phyloP scores from a whole-genome alignment of 768 basidiomycete genomes.

The Trichaptum fuscoviolaceum region DNA sequence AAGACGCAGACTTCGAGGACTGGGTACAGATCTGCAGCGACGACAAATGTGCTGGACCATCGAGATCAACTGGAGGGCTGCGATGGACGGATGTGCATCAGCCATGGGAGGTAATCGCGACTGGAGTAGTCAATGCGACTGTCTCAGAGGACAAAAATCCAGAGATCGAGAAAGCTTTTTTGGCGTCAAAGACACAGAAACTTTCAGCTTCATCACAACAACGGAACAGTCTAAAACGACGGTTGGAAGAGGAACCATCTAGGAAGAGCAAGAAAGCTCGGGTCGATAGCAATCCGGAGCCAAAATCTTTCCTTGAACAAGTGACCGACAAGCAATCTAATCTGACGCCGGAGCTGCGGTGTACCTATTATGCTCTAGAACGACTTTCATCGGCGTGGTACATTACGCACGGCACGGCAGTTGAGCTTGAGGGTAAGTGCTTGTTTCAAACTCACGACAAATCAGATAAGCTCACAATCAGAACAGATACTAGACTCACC shows the following conservation, averaged over 20 bases:
- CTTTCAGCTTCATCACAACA: background rate
- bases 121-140: too few relatives aligned
- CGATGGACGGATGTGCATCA: background rate
- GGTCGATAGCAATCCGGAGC: background rate
- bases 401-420: background rate
- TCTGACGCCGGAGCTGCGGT: background rate
- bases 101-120: background rate
- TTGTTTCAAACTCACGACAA: background rate
- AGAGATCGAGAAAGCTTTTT: too few relatives aligned
- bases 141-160: background rate
- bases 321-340: background rate
- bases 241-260: background rate
- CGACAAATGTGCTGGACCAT: background rate
- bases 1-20: background rate
- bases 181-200: too few relatives aligned
- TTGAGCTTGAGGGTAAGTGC: background rate
- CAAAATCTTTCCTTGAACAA: background rate
- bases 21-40: background rate
- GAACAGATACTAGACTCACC: background rate
- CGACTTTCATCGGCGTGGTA: background rate
- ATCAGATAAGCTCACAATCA: background rate
- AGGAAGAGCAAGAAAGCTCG: background rate
- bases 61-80: background rate
- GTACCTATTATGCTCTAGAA: background rate
- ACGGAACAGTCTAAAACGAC: background rate